Evolutionary conservation across 2,329 filamentous ascomycete species (phyloP).

Genomic region (Cladosporium phlei): DNA sequence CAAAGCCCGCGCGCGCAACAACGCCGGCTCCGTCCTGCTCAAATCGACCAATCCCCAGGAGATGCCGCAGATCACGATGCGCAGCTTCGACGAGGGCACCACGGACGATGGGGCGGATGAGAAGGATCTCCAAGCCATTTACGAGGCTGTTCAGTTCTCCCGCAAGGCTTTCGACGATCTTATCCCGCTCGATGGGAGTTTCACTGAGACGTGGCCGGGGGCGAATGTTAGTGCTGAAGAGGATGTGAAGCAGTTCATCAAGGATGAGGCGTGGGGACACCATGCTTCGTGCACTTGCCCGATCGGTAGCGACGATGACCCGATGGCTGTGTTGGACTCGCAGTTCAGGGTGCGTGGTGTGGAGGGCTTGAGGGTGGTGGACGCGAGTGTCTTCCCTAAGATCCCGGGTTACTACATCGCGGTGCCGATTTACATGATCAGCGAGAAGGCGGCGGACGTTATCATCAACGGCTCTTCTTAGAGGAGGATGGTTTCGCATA

Average conservation of each 20-base stretch:
- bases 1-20: slow-evolving; percentile 59
- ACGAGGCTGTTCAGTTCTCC: slow-evolving; percentile 52
- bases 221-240: slow-evolving; percentile 10
- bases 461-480: slow-evolving; percentile 41
- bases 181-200: slow-evolving; percentile 9
- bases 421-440: slow-evolving; percentile 32
- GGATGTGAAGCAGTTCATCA: slow-evolving; percentile 13
- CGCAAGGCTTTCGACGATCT: slow-evolving; percentile 35
- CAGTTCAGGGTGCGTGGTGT: slow-evolving; percentile 35
- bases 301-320: slow-evolving; percentile 37
- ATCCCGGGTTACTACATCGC: slow-evolving; percentile 23
- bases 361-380: slow-evolving; percentile 33
- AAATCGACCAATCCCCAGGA: slow-evolving; percentile 18
- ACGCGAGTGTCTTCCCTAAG: slow-evolving; percentile 29
- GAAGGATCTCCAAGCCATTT: slow-evolving; percentile 47
- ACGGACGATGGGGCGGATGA: slow-evolving; percentile 17
- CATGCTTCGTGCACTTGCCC: slow-evolving; percentile 46
- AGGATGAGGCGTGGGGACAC: slow-evolving; percentile 17
- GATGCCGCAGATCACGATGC: slow-evolving; percentile 14
- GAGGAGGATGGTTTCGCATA: too few species aligned
- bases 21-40: slow-evolving; percentile 30
- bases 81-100: slow-evolving; percentile 20
- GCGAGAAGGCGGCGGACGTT: slow-evolving; percentile 37
- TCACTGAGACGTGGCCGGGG: slow-evolving; percentile 14
- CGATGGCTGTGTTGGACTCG: slow-evolving; percentile 32